Conservation (phyloP, 768 basidiomycete species). For the Krasilnikovozyma curviuscula region DNA sequence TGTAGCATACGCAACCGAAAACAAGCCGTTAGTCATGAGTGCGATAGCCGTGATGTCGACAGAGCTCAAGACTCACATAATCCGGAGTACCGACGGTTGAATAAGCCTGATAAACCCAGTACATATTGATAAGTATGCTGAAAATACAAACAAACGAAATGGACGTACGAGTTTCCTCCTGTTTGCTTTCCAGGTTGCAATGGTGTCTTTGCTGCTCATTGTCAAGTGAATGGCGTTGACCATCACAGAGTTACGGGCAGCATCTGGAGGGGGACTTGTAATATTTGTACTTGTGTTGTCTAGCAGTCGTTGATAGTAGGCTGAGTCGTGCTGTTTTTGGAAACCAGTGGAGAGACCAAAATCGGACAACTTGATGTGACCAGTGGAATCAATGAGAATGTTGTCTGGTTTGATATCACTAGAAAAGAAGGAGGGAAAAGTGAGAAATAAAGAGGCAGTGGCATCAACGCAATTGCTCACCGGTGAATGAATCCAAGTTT, state of each 20-base stretch:
- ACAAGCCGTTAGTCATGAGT: neutral
- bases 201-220: slow-evolving; percentile 78
- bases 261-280: slow-evolving; percentile 26
- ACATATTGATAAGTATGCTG: neutral
- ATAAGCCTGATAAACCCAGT: slow-evolving; percentile 61
- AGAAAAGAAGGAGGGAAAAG: neutral
- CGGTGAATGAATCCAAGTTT: slow-evolving; percentile 94
- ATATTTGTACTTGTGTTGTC: too few species aligned
- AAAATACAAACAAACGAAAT: neutral
- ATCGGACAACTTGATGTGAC: slow-evolving; percentile 93
- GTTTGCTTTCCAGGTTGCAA: slow-evolving; percentile 98
- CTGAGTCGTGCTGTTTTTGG: slow-evolving; percentile 91
- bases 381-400: slow-evolving; percentile 90
- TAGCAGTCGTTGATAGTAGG: slow-evolving; percentile 76
- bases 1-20: slow-evolving; percentile 2
- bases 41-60: neutral
- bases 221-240: slow-evolving; percentile 94
- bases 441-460: slow-evolving; percentile 28
- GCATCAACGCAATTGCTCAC: slow-evolving; percentile 31
- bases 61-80: slow-evolving; percentile 29
- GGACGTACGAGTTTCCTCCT: slow-evolving; percentile 64
- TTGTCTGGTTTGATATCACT: slow-evolving; percentile 99
- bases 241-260: slow-evolving; percentile 74
- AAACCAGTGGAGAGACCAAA: slow-evolving; percentile 99
- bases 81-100: slow-evolving; percentile 96